Percentiles rank a stretch among this genome's conserved stretches.
phyloP scores from a whole-genome alignment of 2,329 filamentous ascomycete species.

The Colletotrichum nymphaeae region DNA sequence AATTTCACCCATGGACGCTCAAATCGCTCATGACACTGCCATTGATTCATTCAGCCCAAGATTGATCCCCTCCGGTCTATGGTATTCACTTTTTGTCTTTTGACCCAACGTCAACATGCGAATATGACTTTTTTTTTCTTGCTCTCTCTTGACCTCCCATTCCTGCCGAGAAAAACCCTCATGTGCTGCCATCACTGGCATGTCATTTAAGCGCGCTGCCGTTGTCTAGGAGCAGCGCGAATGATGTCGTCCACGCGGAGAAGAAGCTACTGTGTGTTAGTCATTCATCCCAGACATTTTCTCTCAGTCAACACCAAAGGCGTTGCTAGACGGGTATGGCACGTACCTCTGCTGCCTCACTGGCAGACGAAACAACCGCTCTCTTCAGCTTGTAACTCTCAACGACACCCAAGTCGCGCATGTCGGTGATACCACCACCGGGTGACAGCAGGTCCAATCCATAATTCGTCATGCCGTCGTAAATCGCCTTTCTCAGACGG shows the following conservation, averaged over 20 bases:
- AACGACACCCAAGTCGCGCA: slow-evolving; percentile 94
- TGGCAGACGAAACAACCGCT: slow-evolving; percentile 96
- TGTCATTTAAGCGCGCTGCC: slow-evolving; percentile 74
- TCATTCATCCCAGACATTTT: not conserved
- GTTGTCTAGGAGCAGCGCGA: slow-evolving; percentile 85
- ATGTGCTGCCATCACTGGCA: slow-evolving; percentile 16
- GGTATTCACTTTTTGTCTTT: slow-evolving; percentile 25
- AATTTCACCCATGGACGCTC: not conserved
- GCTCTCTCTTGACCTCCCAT: slow-evolving; percentile 9
- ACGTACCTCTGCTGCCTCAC: slow-evolving; percentile 93
- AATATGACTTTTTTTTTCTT: slow-evolving; percentile 18
- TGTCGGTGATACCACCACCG: slow-evolving; percentile 92
- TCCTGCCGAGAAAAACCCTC: slow-evolving; percentile 18
- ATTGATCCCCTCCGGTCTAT: slow-evolving; percentile 31
- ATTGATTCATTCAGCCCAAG: slow-evolving; percentile 34
- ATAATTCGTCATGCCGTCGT: slow-evolving; percentile 92
- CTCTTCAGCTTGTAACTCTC: slow-evolving; percentile 99
- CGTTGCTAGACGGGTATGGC: too few species aligned
- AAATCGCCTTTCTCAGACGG: slow-evolving; percentile 91
- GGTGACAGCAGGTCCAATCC: slow-evolving; percentile 90
- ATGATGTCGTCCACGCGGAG: slow-evolving; percentile 98
- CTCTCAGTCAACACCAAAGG: not conserved
- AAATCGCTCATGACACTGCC: slow-evolving; percentile 27
- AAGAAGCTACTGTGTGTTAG: slow-evolving; percentile 71
- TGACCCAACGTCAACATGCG: slow-evolving; percentile 11